Evolutionary conservation across 2,329 filamentous ascomycete species (phyloP).

Genomic region (Colletotrichum simmondsii): DNA sequence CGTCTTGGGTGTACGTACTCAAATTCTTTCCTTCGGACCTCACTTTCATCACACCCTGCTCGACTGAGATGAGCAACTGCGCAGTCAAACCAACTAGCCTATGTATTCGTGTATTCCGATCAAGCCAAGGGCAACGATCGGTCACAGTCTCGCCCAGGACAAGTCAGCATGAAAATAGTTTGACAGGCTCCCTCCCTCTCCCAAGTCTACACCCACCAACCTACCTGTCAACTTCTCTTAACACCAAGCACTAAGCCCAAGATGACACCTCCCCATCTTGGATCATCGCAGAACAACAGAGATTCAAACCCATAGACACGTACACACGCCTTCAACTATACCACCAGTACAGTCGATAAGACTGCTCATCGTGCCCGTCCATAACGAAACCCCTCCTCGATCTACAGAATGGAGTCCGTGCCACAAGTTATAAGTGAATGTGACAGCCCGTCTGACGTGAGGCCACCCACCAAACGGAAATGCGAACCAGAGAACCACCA

Average conservation of each 20-base stretch:
- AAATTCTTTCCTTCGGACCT: not conserved
- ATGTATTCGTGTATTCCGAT: not conserved
- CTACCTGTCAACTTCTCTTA: no score
- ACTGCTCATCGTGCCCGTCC: not conserved
- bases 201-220: not conserved
- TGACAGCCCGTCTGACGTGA: slow-evolving; percentile 1
- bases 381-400: not conserved
- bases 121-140: not conserved
- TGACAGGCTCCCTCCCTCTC: not conserved
- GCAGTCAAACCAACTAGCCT: not conserved
- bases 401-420: not conserved
- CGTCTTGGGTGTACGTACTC: no score
- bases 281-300: not conserved
- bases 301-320: not conserved
- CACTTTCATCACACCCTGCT: not conserved
- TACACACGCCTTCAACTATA: not conserved
- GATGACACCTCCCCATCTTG: not conserved
- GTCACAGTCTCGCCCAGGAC: not conserved
- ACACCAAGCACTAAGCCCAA: no score
- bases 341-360: not conserved
- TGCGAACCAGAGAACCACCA: not conserved
- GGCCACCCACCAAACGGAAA: not conserved
- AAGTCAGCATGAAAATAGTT: not conserved
- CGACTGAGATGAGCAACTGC: not conserved
- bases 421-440: not conserved